These are phyloP conservation scores for Soucietia sequanensis DNA, from an alignment of 805 yeast species.

Conservation along the genomic window DNA sequence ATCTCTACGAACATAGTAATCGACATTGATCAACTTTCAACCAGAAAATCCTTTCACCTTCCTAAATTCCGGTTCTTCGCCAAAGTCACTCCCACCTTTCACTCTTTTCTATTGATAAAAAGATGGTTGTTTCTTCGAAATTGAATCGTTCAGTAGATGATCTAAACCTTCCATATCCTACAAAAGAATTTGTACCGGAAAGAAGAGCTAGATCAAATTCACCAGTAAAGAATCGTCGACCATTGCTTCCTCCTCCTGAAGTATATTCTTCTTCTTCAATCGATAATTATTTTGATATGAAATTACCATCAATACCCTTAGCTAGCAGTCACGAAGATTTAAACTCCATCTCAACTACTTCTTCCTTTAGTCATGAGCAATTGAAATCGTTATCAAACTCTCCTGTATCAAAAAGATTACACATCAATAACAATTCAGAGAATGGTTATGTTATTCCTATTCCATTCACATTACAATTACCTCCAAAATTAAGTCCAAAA, in stretches of 20 bases:
- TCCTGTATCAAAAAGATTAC: constrained; percentile 36
- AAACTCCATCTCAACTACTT: constrained; percentile 18
- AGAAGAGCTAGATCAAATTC: constrained; percentile 35
- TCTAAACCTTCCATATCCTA: constrained; percentile 4
- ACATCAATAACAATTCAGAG: constrained; percentile 22
- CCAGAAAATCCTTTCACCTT: too few species aligned
- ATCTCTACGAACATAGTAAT: too few species aligned
- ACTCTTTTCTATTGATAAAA: too few species aligned
- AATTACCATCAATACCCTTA: constrained; percentile 17
- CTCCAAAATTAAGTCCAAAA: constrained; percentile 37
- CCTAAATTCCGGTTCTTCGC: too few species aligned
- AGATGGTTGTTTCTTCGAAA: constrained; percentile 1
- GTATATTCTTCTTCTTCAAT: too few species aligned
- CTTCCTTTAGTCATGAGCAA: constrained; percentile 21
- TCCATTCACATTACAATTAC: constrained; percentile 40
- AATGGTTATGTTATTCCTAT: constrained; percentile 39
- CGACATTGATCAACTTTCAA: too few species aligned
- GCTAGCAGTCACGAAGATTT: constrained; percentile 21
- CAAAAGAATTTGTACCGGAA: constrained; percentile 8
- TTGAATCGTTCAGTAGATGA: constrained; percentile 9
- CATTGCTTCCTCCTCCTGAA: constrained; percentile 15
- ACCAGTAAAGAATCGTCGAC: constrained; percentile 31
- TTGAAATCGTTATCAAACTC: constrained; percentile 29
- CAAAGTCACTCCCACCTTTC: too few species aligned
- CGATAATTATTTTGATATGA: constrained; percentile 16